These are phyloP conservation scores for Hericium erinaceus DNA, from an alignment of 768 basidiomycete genomes.

Conservation along the genomic window DNA sequence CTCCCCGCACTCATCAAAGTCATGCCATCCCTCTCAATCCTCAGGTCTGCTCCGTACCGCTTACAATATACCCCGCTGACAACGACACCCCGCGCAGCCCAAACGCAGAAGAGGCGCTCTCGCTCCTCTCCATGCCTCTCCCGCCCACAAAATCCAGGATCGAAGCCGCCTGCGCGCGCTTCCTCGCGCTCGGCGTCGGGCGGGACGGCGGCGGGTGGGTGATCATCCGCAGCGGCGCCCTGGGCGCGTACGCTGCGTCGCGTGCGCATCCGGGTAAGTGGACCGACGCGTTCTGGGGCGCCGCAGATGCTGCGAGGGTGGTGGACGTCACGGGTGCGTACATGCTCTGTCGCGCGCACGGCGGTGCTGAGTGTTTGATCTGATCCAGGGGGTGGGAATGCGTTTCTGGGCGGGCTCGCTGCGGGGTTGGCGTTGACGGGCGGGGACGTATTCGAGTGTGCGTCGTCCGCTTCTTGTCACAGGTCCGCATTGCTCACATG, in stretches of 20 bases:
- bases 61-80: not conserved
- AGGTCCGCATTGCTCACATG: too few species aligned
- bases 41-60: conserved; percentile 42
- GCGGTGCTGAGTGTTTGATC: too few species aligned
- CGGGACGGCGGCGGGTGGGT: conserved; percentile 42
- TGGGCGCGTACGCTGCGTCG: conserved; percentile 62
- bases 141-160: conserved; percentile 43
- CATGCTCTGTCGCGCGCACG: conserved; percentile 4
- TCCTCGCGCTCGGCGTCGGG: conserved; percentile 56
- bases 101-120: conserved; percentile 78
- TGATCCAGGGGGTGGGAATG: conserved; percentile 31
- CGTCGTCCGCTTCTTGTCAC: conserved; percentile 4
- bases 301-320: conserved; percentile 36
- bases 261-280: conserved; percentile 37
- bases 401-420: conserved; percentile 76
- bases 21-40: conserved; percentile 49
- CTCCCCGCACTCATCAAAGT: conserved; percentile 55
- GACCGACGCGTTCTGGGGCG: conserved; percentile 69
- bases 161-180: conserved; percentile 55
- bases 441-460: conserved; percentile 63
- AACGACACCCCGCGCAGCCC: conserved; percentile 33
- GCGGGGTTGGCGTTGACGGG: conserved; percentile 54
- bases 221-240: conserved; percentile 63
- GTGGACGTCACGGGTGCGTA: conserved; percentile 73
- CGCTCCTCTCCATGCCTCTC: conserved; percentile 45